Evolutionary conservation across 306 rosid species (phyloP), one percentile per base, ranked within the genome.

Genomic region (Biancaea sappan): DNA sequence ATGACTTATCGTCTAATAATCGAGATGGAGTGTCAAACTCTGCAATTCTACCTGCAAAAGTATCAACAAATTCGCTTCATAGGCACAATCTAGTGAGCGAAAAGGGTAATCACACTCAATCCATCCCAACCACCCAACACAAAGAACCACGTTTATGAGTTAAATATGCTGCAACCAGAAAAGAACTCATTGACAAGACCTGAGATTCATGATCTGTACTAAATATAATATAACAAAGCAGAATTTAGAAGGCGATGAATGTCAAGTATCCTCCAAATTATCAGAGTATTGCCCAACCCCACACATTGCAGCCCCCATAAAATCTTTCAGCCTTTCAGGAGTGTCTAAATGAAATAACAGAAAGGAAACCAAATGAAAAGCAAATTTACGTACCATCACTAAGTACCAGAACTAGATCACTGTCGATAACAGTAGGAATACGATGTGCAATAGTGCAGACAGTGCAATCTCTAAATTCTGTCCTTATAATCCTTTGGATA

Each of bases 401-500:
- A 79, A 94, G 96, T 9, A 94, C 96, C 74, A 91, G 81, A 44
- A 91, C 96, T 1, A 85, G 79, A 85, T 89, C 97, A 56, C 97
- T 91, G 86, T 94, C 98, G 5, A 94, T 90, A 52, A 94, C 98
- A 1, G 97, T 94, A 24, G 98, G 98, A 59, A 94, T 94, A 68
- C 98, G 92, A 78, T 94, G 98, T 5, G 97, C 97, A 31, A 94
- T 88, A 44, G 98, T 91, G 74, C 93, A 94, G 8, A 94, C 97
- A 1, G 98, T 91, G 66, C 98, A 93, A 72, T 86, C 85, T 81
- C 62, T 88, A 75, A 93, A 93, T 90, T 91, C 97, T 22, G 84
- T 73, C 72, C 96, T 81, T 63, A 93, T 86, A 81, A 91, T 88
- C 83, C 91, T 93, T 84, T 91, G 98, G 82, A 91, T 91, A 46